Conservation (phyloP, 1,139 yeast species). For the Hyphopichia burtonii region DNA sequence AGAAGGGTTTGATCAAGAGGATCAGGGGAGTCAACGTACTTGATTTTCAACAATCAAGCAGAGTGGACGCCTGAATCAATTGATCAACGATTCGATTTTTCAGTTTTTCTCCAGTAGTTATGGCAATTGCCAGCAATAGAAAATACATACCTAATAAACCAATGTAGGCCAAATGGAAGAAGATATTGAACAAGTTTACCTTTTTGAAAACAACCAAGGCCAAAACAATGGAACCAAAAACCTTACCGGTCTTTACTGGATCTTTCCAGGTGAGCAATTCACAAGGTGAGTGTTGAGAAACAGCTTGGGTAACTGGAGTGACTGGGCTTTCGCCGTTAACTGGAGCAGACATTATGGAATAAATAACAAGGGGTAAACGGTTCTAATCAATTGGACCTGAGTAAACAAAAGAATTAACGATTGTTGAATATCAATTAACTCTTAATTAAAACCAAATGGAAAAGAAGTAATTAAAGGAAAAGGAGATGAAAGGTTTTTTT, state of each 20-base stretch:
- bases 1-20: no score
- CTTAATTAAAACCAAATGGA: not conserved
- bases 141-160: slow-evolving; percentile 45
- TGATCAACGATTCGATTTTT: no score
- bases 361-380: no score
- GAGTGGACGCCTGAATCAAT: no score
- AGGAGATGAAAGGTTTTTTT: not conserved
- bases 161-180: slow-evolving; percentile 54
- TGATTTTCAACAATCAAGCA: no score
- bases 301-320: slow-evolving; percentile 1
- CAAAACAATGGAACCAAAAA: slow-evolving; percentile 63
- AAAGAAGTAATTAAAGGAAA: not conserved
- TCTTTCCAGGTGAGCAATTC: slow-evolving; percentile 76
- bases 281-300: slow-evolving; percentile 9
- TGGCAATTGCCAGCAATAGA: no score
- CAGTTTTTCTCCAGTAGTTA: no score
- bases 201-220: slow-evolving; percentile 64
- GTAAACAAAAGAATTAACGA: not conserved
- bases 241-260: slow-evolving; percentile 76
- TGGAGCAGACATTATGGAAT: not conserved
- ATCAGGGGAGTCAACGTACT: no score
- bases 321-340: not conserved
- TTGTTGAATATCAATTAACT: not conserved
- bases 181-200: slow-evolving; percentile 66
- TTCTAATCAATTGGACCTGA: no score